Evolutionary conservation across 306 rosid species (phyloP).

Genomic region (Malus asiatica): DNA sequence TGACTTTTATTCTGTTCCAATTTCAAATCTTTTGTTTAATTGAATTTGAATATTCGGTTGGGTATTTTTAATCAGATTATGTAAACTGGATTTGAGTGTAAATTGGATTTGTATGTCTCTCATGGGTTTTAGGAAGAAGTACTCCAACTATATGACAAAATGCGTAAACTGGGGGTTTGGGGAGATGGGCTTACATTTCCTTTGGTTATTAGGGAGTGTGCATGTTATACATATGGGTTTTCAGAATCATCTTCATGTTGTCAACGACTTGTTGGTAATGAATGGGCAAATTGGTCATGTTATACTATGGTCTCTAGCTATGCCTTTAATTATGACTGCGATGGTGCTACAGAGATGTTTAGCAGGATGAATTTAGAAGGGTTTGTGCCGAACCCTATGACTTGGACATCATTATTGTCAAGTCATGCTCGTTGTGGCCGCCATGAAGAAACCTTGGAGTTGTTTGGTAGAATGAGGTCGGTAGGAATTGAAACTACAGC

Average conservation of each 20-base stretch:
- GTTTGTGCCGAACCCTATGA: conserved; percentile 53
- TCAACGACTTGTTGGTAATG: conserved; percentile 58
- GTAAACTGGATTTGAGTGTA: no score
- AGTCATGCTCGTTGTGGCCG: conserved; percentile 63
- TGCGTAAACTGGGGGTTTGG: conserved; percentile 57
- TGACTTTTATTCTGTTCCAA: no score
- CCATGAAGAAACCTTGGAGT: conserved; percentile 39
- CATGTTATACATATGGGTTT: conserved; percentile 66
- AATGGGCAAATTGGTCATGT: conserved; percentile 46
- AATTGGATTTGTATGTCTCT: no score
- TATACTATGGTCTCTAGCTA: conserved; percentile 54
- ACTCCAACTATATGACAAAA: conserved; percentile 34
- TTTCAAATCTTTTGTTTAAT: no score
- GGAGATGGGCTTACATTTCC: conserved; percentile 80
- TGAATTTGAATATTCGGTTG: no score
- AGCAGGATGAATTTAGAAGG: conserved; percentile 56
- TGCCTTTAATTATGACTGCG: conserved; percentile 52
- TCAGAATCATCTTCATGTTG: conserved; percentile 47
- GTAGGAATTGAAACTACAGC: conserved; percentile 48
- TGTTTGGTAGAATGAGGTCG: conserved; percentile 47
- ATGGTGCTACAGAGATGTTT: conserved; percentile 54
- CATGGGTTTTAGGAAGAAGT: conserved; percentile 19
- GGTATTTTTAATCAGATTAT: no score
- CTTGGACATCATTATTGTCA: conserved; percentile 83
- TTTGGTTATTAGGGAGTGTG: conserved; percentile 38